Evolutionary conservation across 768 basidiomycete species (phyloP), one percentile per base, ranked within the genome.

Genomic region (Kwoniella bestiolae): DNA sequence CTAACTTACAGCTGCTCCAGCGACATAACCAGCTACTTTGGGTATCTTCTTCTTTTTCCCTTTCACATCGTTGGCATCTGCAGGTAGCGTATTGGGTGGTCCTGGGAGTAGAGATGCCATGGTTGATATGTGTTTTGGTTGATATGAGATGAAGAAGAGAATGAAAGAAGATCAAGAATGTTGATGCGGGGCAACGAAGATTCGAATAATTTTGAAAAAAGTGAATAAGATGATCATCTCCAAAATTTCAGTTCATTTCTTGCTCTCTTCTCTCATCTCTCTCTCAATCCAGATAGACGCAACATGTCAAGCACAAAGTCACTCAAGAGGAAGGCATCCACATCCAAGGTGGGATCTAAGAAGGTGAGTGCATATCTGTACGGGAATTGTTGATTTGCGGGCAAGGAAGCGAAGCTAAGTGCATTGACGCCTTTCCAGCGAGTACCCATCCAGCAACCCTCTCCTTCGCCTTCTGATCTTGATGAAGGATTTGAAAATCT

Each of bases 1-100:
- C n/a, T 14, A 35, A 75, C 71, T 50, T 52, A 72, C 74, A 41
- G 74, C 65, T 34, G 74, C 74, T 44, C 74, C 74, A 7, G 66
- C 59, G 9, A 75, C 74, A 49, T 75, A 75, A 14, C 72, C 63
- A 7, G 74, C 74, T 26, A 75, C 74, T 60, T 68, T 68, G 3
- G 74, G 74, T 21, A 75, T 70, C 55, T 67, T 63, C 63, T 68
- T 65, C 53, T 64, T 68, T 56, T 69, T 64, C 29, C 46, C 41
- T 14, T 49, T 11, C 1, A 16, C 25, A 49, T 23, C 41, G 21
- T 18, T 16, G n/a, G 21, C 18, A 6, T 52, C 57, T 5, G 49
- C 14, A 0, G 63, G 55, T 28, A 65, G 25, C 11, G 56, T 34
- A 11, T 57, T 58, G 18, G 38, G 49, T 38, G 12, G 14, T 3